These are phyloP conservation scores for Triangularia verruculosa DNA, from an alignment of 2,329 filamentous ascomycete genomes.

Conservation along the genomic window DNA sequence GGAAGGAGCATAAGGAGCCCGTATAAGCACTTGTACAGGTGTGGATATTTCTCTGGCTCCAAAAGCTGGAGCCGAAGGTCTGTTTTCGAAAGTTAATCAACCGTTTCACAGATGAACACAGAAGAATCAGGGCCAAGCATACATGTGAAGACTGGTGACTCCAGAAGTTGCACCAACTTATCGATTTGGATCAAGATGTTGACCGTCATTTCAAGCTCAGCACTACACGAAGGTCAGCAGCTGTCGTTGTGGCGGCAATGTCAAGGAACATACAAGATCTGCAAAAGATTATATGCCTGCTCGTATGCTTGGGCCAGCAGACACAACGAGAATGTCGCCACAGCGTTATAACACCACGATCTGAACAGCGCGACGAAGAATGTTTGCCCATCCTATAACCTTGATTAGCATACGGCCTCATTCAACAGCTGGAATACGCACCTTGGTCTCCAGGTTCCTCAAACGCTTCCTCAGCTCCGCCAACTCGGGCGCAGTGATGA, in stretches of 20 bases:
- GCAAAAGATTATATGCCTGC: constrained; percentile 91
- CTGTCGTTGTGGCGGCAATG: not conserved
- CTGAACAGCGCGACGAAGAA: constrained; percentile 94
- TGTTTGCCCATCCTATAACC: constrained; percentile 75
- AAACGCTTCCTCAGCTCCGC: constrained; percentile 86
- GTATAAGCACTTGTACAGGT: constrained; percentile 96
- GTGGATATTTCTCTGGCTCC: constrained; percentile 91
- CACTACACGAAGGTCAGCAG: constrained; percentile 50
- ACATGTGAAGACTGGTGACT: constrained; percentile 98
- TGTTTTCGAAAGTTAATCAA: constrained; percentile 36
- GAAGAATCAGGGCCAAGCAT: constrained; percentile 13
- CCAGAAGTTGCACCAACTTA: constrained; percentile 92
- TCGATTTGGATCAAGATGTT: constrained; percentile 99
- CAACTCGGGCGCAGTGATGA: constrained; percentile 94
- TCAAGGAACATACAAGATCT: constrained; percentile 69
- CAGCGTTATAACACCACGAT: constrained; percentile 98
- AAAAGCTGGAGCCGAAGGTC: constrained; percentile 91
- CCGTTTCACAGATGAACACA: not conserved
- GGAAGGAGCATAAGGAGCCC: constrained; percentile 97
- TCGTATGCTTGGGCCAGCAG: constrained; percentile 96
- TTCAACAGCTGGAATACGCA: constrained; percentile 32
- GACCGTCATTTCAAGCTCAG: constrained; percentile 97
- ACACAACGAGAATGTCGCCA: constrained; percentile 94
- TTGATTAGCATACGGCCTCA: constrained; percentile 9
- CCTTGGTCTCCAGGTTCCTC: constrained; percentile 83